Evolutionary conservation across 164 flowering plant species (phyloP), one percentile per base, ranked within the genome.

Genomic region (Liriodendron chinense): DNA sequence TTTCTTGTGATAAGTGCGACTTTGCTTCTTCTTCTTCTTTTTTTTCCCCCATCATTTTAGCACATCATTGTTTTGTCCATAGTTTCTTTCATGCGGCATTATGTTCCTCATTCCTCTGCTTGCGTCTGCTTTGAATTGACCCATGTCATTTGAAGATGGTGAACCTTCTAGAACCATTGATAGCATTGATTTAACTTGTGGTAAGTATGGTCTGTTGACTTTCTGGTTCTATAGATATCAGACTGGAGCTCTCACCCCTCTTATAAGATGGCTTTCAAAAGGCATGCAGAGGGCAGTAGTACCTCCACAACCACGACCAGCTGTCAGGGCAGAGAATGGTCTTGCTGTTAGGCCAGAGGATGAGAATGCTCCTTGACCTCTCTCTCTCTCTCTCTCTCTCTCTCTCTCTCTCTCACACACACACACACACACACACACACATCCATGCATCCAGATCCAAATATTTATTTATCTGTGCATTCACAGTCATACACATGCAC

Each of bases 221-320:
- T 64, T 64, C 2, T 74, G 59, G 47, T 75, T 28, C 28, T 82
- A 78, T 87, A 92, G 99, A 74, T 91, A 96, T 80, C 99, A 94
- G 79, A 96, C 97, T 78, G 99, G 99, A 78, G 91, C 94, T 72
- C 89, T 96, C 23, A 84, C 94, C 47, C 99, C 99, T 48, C 68
- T 96, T n/a, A 75, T 89, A 47, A 82, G 93, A 69, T 92, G 99
- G 99, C 92, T 93, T 79, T 87, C 96, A 73, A 94, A 89, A 90
- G 88, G 95, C 56, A 92, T 93, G 96, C 94, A 87, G 57, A 87
- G 97, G 80, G 92, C 94, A 69, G 94, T 84, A 70, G 89, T 85
- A 22, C 96, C 92, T 81, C 94, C 97, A 7, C 92, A 82, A 74
- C 96, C 84, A 28, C 91, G 88, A 71, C 88, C 89, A 49, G 87